Evolutionary conservation across 495 filamentous ascomycete genomes (phyloP), one percentile per base, ranked within the genome.

Genomic region (Hypoxylon perforatum): DNA sequence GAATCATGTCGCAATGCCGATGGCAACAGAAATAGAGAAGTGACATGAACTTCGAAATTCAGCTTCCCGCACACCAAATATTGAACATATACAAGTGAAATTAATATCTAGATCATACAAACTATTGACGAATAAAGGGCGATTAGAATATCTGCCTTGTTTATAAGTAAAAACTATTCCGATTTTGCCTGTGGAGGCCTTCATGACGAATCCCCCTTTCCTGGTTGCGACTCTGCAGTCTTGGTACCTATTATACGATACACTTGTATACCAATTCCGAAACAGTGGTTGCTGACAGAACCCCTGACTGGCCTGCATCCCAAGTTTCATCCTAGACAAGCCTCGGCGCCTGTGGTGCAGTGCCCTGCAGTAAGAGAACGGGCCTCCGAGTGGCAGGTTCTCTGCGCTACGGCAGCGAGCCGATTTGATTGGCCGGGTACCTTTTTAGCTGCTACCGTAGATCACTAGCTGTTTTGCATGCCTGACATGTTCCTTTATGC

Each of bases 381-480:
- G 65, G 38, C 54, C 65, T 45, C 39, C 25, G 14, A 44, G 52
- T 51, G 57, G 56, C 25, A 53, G 57, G 57, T 62, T 28, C 63
- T 17, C 41, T 52, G 10, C 7, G n/a, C 25, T 30, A 47, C 21
- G 22, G 42, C 21, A 47, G n/a, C 8, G 30, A 25, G 23, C 15
- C 17, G 30, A 15, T 59, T 33, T 63, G 42, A 68, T 68, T 68
- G 65, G 65, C 19, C 17, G n/a, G 21, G 22, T 36, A n/a, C 28
- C 42, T 48, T 51, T 11, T 54, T 18, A 23, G 17, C 39, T 46
- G 33, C 35, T 39, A 36, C 22, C 47, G 22, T 45, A 47, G 49
- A 12, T 33, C 41, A 35, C 42, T 68, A 63, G 65, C 30, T 57
- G 66, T 69, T 69, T 69, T 64, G 56, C 28, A 69, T 69, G 41